These are phyloP conservation scores for Cucurbita ficifolia DNA, from an alignment of 306 rosid species.

Conservation along the genomic window DNA sequence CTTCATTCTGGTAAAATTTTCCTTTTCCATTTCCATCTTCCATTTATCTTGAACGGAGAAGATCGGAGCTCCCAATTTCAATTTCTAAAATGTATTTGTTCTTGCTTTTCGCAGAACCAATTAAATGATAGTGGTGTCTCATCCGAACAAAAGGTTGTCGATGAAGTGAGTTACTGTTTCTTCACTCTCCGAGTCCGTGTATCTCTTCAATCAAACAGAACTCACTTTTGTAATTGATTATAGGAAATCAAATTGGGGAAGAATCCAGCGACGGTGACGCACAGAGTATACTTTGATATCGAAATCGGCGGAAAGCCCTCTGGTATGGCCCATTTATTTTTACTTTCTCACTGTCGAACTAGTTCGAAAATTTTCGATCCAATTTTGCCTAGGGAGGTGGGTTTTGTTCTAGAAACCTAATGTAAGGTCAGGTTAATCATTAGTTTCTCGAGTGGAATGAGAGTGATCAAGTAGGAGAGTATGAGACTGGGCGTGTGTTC, in stretches of 20 bases:
- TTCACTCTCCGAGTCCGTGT: background rate
- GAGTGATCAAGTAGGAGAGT: background rate
- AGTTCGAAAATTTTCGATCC: background rate
- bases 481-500: background rate
- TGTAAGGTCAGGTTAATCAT: background rate
- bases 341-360: too few relatives aligned
- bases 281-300: conserved; percentile 34
- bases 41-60: background rate
- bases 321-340: conserved; percentile 13
- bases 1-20: conserved; percentile 23
- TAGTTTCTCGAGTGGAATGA: background rate
- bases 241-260: background rate
- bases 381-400: background rate
- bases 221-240: background rate
- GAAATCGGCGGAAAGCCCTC: conserved; percentile 29
- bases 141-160: background rate
- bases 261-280: conserved; percentile 31
- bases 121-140: conserved; percentile 2
- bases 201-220: background rate
- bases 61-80: background rate
- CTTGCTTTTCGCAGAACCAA: background rate
- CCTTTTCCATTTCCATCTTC: background rate
- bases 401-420: background rate
- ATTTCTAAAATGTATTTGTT: background rate
- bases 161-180: background rate